These are phyloP conservation scores for Aspergillus carbonarius DNA, from an alignment of 2,329 filamentous ascomycete species.

Conservation along the genomic window DNA sequence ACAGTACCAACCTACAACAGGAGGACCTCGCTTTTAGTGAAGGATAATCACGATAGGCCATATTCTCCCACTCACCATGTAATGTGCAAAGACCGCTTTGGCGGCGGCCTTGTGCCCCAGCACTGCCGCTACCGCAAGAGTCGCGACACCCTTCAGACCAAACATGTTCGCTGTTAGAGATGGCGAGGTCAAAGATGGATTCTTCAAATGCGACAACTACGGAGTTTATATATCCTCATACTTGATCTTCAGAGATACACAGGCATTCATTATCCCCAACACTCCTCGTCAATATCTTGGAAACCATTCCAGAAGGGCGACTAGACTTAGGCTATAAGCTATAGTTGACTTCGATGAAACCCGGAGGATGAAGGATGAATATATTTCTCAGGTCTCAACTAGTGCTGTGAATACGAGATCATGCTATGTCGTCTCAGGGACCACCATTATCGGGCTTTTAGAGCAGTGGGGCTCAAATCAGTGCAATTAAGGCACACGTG, in stretches of 20 bases:
- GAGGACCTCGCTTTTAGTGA: background rate
- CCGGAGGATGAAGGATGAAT: background rate
- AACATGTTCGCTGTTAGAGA: background rate
- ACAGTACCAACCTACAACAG: conserved; percentile 19
- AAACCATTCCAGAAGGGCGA: background rate
- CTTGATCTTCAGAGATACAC: background rate
- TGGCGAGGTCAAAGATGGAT: background rate
- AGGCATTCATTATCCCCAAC: background rate
- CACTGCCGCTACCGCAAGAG: background rate
- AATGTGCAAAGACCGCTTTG: conserved; percentile 1
- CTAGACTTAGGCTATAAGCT: background rate
- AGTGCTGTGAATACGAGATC: background rate
- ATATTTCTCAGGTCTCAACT: background rate
- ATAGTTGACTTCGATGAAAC: background rate
- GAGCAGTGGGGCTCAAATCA: background rate
- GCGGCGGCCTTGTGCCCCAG: background rate
- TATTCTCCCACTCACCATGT: background rate
- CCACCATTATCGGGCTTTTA: background rate
- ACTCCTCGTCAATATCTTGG: background rate
- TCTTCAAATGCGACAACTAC: background rate
- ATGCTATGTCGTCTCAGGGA: background rate
- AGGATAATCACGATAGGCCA: background rate
- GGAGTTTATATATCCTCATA: background rate
- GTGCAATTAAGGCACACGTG: background rate
- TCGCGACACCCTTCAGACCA: background rate